Evolutionary conservation across 2,329 filamentous ascomycete genomes (phyloP).

Genomic region (Pezizomycotina sp.): DNA sequence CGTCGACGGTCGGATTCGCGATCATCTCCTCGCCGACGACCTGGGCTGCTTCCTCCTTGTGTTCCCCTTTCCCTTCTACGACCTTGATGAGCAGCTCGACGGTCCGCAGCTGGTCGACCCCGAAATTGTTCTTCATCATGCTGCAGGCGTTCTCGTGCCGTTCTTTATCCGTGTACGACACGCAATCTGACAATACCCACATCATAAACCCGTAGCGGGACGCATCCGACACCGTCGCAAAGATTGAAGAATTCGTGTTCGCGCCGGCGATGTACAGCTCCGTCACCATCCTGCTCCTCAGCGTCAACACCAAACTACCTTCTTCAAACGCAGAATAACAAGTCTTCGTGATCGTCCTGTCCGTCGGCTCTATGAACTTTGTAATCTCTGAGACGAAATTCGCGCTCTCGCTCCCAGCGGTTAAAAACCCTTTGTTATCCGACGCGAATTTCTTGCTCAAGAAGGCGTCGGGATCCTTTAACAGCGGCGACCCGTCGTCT

Average conservation of each 20-base stretch:
- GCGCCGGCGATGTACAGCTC: slow-evolving; percentile 80
- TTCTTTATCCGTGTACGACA: slow-evolving; percentile 56
- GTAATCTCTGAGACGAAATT: slow-evolving; percentile 7
- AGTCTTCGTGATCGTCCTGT: slow-evolving; percentile 39
- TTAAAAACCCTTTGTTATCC: slow-evolving; percentile 13
- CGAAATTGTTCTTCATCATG: slow-evolving; percentile 56
- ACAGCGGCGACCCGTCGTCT: slow-evolving; percentile 11
- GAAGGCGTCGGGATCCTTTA: slow-evolving; percentile 21
- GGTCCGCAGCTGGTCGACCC: slow-evolving; percentile 27
- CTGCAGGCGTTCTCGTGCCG: slow-evolving; percentile 56
- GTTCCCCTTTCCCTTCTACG: slow-evolving; percentile 8
- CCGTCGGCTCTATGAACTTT: slow-evolving; percentile 11
- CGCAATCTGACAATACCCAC: slow-evolving; percentile 72
- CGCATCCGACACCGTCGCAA: slow-evolving; percentile 81
- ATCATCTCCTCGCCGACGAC: slow-evolving; percentile 8
- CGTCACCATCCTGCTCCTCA: slow-evolving; percentile 35
- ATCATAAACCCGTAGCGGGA: slow-evolving; percentile 76
- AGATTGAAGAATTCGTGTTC: slow-evolving; percentile 72
- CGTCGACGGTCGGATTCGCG: slow-evolving; percentile 13
- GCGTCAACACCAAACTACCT: slow-evolving; percentile 45
- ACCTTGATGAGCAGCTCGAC: slow-evolving; percentile 20
- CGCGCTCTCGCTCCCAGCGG: slow-evolving; percentile 15
- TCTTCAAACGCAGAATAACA: slow-evolving; percentile 78
- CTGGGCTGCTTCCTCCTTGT: slow-evolving; percentile 3
- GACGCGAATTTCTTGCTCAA: slow-evolving; percentile 17